Evolutionary conservation across 2,329 filamentous ascomycete genomes (phyloP), one percentile per base, ranked within the genome.

Genomic region (Colletotrichum sojae): DNA sequence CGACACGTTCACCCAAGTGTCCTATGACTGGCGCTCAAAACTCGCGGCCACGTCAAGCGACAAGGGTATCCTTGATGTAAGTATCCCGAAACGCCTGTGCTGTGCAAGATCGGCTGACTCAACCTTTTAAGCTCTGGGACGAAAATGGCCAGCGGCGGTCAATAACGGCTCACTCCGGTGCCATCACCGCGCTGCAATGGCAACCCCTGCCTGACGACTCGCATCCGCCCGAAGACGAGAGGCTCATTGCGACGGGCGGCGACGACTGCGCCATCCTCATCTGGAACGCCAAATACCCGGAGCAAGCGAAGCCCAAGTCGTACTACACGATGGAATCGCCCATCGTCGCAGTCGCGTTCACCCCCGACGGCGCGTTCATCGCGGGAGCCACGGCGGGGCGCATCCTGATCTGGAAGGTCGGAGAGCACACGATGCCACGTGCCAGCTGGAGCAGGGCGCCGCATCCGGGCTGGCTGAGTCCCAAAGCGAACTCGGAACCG

Each of bases 391-490:
- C 89, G 0, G 83, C 83, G 20, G 84, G 86, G 40, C 84, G 83
- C 65, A 87, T 91, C 15, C 78, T 90, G 46, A 90, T 91, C 53
- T 91, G 89, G 88, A 91, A 90, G 75, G 85, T 90, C 13, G 88
- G 86, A 69, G 89, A 89, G 60, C 82, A 86, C 53, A 80, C 82
- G 27, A 83, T 89, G 53, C 89, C 89, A 5, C 83, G 87, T 53
- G 89, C 89, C 16, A 88, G 83, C 74, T 91, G 89, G 89, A 86
- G 82, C 68, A 80, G 87, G 69, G 80, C 83, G 27, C 80, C 84
- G 10, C 87, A 90, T 71, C 80, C 83, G 0, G 89, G 87, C 5
- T 90, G 88, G 87, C 80, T 87, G 39, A 90, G 86, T 68, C 88
- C 88, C 20, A 87, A 84, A 73, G 83, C 82, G 53, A 84, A 83